Evolutionary conservation across 345 rosid genomes (phyloP), one percentile per base, ranked within the genome.

Genomic region (Salix dunnii): DNA sequence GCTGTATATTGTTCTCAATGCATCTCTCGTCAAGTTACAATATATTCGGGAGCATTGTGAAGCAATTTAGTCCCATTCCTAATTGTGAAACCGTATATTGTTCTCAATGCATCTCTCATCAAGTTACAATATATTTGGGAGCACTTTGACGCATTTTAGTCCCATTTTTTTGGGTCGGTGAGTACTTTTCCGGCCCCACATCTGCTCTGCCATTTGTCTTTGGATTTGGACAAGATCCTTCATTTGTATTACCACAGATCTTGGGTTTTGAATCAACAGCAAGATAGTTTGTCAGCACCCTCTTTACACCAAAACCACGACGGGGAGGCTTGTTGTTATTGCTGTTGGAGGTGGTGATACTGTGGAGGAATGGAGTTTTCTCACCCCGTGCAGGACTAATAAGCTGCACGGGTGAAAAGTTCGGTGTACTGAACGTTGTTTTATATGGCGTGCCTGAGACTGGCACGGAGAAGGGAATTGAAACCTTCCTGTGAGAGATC

Each of bases 271-370:
- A 63, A 5, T 95, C 98, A 49, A 77, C 95, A 35, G 95, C 90
- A 40, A 96, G 94, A 84, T 93, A 96, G 68, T 87, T 91, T 43
- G 88, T 86, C 81, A 96, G 80, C 10, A 84, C 97, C 49, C 91
- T 92, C 84, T 79, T 92, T 70, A 96, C 99, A 76, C 99, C 99
- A 25, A 90, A 88, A 21, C 99, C 98, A 25, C 93, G 91, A 4
- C 96, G 91, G 25, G 74, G 87, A 77, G 79, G 85, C 85, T 86
- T 86, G 81, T 63, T 84, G 31, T 7, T 82, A 75, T 63, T 82
- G 80, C 68, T 83, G 85, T 58, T 80, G 36, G 72, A 4, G 33
- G 36, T 40, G 62, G 49, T 58, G 63, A 73, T 81, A 80, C 77
- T 80, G 64, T 64, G 75, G 69, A 88, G 89, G 78, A 88, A 91